Evolutionary conservation across 1,139 yeast genomes (phyloP), one percentile per base, ranked within the genome.

Genomic region (Debaryomyces udenii): DNA sequence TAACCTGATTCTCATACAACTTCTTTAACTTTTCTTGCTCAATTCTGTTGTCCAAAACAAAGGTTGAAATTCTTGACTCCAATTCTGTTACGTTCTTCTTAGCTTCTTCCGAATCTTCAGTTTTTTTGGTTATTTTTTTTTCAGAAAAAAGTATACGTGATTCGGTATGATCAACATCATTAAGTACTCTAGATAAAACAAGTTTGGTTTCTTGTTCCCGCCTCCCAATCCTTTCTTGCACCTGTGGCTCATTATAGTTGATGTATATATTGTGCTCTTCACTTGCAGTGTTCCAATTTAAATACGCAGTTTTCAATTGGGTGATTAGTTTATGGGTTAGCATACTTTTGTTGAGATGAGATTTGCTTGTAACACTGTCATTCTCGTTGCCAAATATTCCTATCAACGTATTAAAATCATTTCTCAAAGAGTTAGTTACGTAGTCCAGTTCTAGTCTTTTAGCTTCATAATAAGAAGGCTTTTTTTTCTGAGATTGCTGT

Each of bases 361-460:
- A 50, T 22, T 55, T 50, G n/a, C 47, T 38, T 23, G 50, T 46
- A 13, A 55, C 48, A 3, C 49, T 42, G 20, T 44, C 38, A 40
- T 49, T 27, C 11, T 31, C 37, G 23, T 40, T 40, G 15, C 40
- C 35, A 28, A 23, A 31, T 3, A 85, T 82, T 2, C 93, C 91
- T 10, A 81, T 76, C 39, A 83, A 61, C 39, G 68, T 69, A 39
- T 77, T 76, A 57, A 72, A 78, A 46, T 76, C 80, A 53, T 73
- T 80, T 48, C 76, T 83, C 50, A 81, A 65, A 2, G 88, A 89
- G 52, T 83, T 85, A 17, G 83, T 71, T 10, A 83, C 74, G 54
- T 83, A 84, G 43, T 85, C 86, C 64, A 81, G 82, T 50, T 81
- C 78, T 39, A 85, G 63, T 47, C 96, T 70, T 59, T 86, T 86